These are phyloP conservation scores for Hanseniaspora singularis DNA, from an alignment of 805 yeast genomes.

Conservation along the genomic window DNA sequence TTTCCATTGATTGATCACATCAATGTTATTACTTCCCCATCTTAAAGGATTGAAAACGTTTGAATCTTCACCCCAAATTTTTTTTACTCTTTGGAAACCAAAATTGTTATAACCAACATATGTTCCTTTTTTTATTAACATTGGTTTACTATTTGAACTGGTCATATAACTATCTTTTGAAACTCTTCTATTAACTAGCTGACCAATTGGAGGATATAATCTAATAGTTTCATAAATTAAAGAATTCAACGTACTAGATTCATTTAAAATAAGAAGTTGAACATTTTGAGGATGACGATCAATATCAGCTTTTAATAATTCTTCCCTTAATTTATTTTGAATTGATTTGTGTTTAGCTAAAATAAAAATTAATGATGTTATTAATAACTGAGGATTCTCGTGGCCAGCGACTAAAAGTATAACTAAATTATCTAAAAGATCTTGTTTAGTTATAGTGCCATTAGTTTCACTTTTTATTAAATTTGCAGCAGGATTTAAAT, in stretches of 20 bases:
- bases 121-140: conserved; percentile 37
- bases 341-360: conserved; percentile 32
- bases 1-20: conserved; percentile 32
- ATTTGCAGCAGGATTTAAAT: conserved; percentile 31
- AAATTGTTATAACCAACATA: conserved; percentile 47
- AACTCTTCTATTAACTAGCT: conserved; percentile 39
- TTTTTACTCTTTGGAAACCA: conserved; percentile 37
- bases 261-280: conserved; percentile 25
- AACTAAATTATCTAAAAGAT: conserved; percentile 42
- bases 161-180: conserved; percentile 28
- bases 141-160: conserved; percentile 19
- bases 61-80: conserved; percentile 37
- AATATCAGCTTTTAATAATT: conserved; percentile 1
- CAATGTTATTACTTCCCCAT: conserved; percentile 38
- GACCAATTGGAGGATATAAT: conserved; percentile 45
- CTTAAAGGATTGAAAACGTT: conserved; percentile 37
- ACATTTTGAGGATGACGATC: conserved; percentile 6
- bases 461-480: conserved; percentile 32
- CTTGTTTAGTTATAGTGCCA: conserved; percentile 34
- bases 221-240: conserved; percentile 37
- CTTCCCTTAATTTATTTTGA: conserved; percentile 29
- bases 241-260: conserved; percentile 21
- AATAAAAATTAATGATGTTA: conserved; percentile 37
- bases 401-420: conserved; percentile 52
- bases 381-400: conserved; percentile 46